These are phyloP conservation scores for Somion occarium DNA, from an alignment of 1,284 basidiomycete species.

Conservation along the genomic window DNA sequence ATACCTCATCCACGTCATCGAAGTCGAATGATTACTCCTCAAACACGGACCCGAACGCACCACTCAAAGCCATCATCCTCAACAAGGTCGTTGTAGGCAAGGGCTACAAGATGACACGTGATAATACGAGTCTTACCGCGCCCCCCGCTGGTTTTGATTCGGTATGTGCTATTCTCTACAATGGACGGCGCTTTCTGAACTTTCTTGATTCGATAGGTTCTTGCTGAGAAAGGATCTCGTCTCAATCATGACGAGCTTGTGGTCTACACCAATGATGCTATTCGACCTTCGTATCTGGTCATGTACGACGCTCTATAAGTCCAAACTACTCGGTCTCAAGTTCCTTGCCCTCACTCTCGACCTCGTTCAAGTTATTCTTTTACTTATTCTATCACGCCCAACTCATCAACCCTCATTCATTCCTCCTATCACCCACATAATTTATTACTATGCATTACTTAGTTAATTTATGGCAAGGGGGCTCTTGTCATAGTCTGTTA, in stretches of 20 bases:
- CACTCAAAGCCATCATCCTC: slow-evolving; percentile 43
- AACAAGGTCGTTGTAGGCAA: slow-evolving; percentile 60
- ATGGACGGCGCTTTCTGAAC: neutral
- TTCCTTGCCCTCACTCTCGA: neutral
- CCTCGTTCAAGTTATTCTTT: neutral
- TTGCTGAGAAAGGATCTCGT: slow-evolving; percentile 21
- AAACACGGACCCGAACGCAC: slow-evolving; percentile 34
- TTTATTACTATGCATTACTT: too few species aligned
- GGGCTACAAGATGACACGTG: slow-evolving; percentile 41
- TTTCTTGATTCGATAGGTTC: slow-evolving; percentile 26
- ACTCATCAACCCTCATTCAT: too few species aligned
- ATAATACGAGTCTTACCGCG: slow-evolving; percentile 40
- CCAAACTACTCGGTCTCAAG: neutral
- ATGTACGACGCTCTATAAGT: neutral
- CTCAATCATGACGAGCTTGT: slow-evolving; percentile 19
- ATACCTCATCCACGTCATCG: slow-evolving; percentile 56
- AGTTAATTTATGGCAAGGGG: too few species aligned
- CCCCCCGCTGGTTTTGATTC: slow-evolving; percentile 54
- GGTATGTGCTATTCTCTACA: neutral
- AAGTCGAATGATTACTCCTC: slow-evolving; percentile 53
- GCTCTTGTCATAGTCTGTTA: too few species aligned
- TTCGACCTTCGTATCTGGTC: slow-evolving; percentile 14
- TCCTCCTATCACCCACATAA: too few species aligned
- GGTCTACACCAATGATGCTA: slow-evolving; percentile 18
- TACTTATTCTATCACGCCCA: too few species aligned